A percentile compares a stretch with the other conserved stretches of the same genome.
Conservation (phyloP, 805 yeast species). For the Lipomyces oligophaga region DNA sequence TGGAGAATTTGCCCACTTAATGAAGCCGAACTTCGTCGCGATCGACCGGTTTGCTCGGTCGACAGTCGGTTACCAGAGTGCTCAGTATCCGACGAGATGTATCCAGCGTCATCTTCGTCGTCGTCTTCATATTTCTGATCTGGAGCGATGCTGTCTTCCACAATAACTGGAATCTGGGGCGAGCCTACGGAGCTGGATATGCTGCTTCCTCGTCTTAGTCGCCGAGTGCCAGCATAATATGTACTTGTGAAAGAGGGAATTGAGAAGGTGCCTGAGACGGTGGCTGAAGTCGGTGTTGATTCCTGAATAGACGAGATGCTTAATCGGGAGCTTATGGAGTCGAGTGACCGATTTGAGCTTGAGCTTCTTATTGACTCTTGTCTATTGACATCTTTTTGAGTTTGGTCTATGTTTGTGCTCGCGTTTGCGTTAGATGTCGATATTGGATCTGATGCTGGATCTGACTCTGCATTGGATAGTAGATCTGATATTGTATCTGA, state of each 20-base stretch:
- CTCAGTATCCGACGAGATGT: neutral
- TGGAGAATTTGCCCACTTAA: too few species aligned
- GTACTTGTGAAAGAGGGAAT: slow-evolving; percentile 20
- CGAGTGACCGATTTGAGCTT: neutral
- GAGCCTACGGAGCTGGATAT: too few species aligned
- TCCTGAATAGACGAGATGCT: slow-evolving; percentile 9
- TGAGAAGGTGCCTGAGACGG: slow-evolving; percentile 4
- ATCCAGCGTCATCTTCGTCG: slow-evolving; percentile 1
- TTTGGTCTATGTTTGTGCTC: too few species aligned
- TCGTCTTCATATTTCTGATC: neutral
- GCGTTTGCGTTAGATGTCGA: too few species aligned
- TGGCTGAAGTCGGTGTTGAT: slow-evolving; percentile 12
- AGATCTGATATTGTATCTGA: too few species aligned
- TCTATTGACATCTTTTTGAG: too few species aligned
- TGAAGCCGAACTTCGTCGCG: neutral
- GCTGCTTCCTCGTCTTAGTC: too few species aligned
- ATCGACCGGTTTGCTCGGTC: slow-evolving; percentile 5
- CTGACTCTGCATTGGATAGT: too few species aligned
- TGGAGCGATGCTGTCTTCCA: neutral
- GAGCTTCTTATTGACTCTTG: too few species aligned
- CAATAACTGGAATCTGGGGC: slow-evolving; percentile 3
- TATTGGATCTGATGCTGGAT: too few species aligned
- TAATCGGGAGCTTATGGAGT: slow-evolving; percentile 4
- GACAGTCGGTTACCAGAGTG: too few species aligned
- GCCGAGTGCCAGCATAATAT: slow-evolving; percentile 1